Conservation (phyloP, 345 rosid species). For the Heritiera fomes region DNA sequence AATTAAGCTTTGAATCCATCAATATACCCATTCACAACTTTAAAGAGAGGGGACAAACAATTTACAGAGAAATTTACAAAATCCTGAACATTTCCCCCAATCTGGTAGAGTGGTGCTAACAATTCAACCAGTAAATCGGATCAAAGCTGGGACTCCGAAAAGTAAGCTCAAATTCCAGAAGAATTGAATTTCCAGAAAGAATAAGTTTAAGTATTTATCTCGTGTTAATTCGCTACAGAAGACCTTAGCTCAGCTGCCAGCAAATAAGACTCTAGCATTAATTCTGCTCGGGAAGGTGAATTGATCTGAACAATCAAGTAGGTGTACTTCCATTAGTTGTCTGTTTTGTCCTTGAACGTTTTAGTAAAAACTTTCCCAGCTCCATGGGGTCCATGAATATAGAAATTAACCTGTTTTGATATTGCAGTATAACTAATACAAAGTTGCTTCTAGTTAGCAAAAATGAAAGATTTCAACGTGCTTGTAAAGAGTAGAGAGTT, state of each 20-base stretch:
- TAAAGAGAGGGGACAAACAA: too few relatives aligned
- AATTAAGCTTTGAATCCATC: too few relatives aligned
- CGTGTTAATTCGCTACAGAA: background rate
- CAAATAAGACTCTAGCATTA: conserved; percentile 86
- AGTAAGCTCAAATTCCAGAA: conserved; percentile 15
- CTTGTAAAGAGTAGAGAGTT: conserved; percentile 20
- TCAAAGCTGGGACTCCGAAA: conserved; percentile 10
- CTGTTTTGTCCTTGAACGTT: conserved; percentile 88
- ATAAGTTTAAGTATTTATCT: background rate
- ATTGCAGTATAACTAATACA: too few relatives aligned
- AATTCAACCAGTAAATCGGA: background rate
- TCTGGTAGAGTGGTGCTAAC: too few relatives aligned
- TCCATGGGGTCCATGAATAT: conserved; percentile 91
- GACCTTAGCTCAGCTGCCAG: conserved; percentile 36
- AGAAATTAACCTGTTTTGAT: conserved; percentile 64
- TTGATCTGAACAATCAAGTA: conserved; percentile 79
- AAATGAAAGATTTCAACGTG: background rate
- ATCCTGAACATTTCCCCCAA: too few relatives aligned
- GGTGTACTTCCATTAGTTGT: conserved; percentile 84
- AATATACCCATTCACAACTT: too few relatives aligned
- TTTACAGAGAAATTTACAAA: too few relatives aligned
- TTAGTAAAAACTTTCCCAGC: conserved; percentile 82
- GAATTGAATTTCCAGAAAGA: background rate
- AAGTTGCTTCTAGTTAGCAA: background rate
- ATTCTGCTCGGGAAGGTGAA: conserved; percentile 64